Conservation (phyloP, 1,284 basidiomycete genomes). For the Malassezia nana region DNA sequence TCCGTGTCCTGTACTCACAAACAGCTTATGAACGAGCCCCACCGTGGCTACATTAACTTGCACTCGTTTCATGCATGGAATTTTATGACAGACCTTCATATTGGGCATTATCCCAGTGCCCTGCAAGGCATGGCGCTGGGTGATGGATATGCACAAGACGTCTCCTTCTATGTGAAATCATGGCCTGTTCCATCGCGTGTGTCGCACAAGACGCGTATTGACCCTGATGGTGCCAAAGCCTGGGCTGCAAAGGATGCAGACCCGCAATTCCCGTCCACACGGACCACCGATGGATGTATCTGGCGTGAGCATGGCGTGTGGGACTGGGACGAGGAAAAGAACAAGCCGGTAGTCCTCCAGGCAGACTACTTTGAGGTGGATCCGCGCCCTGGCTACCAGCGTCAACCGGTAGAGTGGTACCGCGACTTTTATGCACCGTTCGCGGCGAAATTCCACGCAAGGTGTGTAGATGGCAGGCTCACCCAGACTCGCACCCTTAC, state of each 20-base stretch:
- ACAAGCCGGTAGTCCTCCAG: conserved; percentile 64
- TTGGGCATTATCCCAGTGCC: conserved; percentile 57
- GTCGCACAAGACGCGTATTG: conserved; percentile 26
- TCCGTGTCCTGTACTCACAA: conserved; percentile 7
- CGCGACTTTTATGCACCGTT: conserved; percentile 43
- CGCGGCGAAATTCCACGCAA: conserved; percentile 21
- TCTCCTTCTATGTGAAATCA: conserved; percentile 54
- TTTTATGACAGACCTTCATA: conserved; percentile 81
- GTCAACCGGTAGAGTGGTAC: conserved; percentile 39
- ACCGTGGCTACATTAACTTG: conserved; percentile 78
- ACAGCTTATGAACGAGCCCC: conserved; percentile 76
- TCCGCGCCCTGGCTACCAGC: conserved; percentile 23
- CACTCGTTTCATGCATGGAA: conserved; percentile 74
- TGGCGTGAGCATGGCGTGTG: conserved; percentile 91
- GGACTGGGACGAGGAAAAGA: conserved; percentile 68
- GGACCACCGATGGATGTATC: conserved; percentile 53
- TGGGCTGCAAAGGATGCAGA: conserved; percentile 21
- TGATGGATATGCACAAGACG: conserved; percentile 33
- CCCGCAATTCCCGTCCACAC: conserved; percentile 70
- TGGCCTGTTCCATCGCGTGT: conserved; percentile 43
- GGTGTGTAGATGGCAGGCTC: conserved; percentile 15
- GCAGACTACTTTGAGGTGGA: conserved; percentile 71
- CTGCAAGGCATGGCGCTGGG: conserved; percentile 40
- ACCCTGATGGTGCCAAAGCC: conserved; percentile 26
- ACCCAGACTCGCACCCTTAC: background rate